A percentile compares a stretch with the other conserved stretches of the same genome.
Conservation (phyloP, 495 filamentous ascomycete species). For the Friedmanniomyces endolithicus region DNA sequence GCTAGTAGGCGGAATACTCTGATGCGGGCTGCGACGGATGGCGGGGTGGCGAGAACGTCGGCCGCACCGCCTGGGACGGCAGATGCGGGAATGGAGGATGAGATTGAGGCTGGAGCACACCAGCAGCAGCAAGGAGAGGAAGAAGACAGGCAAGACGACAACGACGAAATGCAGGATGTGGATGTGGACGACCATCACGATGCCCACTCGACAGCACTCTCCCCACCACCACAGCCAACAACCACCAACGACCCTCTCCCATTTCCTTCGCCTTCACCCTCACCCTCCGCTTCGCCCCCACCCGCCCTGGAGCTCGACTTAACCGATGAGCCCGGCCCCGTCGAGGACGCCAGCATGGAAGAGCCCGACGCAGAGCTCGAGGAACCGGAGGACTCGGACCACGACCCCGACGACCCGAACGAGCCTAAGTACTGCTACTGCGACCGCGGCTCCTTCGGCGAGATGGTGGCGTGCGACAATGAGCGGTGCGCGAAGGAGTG, state of each 20-base stretch:
- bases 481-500: constrained; percentile 79
- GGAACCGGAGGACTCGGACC: constrained; percentile 43
- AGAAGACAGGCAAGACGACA: not conserved
- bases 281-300: not conserved
- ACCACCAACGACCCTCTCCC: not conserved
- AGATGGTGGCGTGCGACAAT: constrained; percentile 97
- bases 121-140: not conserved
- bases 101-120: not conserved
- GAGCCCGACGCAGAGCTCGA: constrained; percentile 40
- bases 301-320: not conserved
- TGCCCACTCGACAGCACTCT: not conserved
- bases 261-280: not conserved
- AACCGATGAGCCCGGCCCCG: no score
- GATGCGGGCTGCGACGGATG: not conserved
- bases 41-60: not conserved
- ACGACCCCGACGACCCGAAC: constrained; percentile 61
- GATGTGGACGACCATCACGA: not conserved
- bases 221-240: not conserved
- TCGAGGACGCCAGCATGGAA: constrained; percentile 1
- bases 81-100: not conserved
- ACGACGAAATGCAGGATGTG: not conserved
- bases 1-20: constrained; percentile 1
- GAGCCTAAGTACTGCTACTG: constrained; percentile 91
- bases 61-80: not conserved
- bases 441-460: constrained; percentile 82